Percentiles rank a stretch among this genome's conserved stretches.
Conservation (phyloP, 2,329 filamentous ascomycete genomes). For the Zopfia rhizophila region DNA sequence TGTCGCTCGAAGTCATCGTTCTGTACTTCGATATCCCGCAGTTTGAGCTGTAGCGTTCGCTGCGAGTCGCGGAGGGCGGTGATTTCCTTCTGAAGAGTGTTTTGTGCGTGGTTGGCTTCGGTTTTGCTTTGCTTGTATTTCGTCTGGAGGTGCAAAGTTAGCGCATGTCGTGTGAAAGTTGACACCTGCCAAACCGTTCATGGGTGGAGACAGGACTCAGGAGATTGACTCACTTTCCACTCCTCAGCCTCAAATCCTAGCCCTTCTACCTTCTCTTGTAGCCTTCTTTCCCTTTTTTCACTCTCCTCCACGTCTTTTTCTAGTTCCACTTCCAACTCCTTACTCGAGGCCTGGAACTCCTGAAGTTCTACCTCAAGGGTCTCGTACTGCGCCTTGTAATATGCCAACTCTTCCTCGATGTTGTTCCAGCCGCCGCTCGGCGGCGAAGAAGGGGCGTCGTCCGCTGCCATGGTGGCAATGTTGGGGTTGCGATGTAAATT, state of each 20-base stretch:
- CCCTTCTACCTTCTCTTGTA: conserved; percentile 88
- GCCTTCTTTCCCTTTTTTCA: conserved; percentile 87
- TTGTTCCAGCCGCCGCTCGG: conserved; percentile 42
- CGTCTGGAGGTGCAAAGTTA: conserved; percentile 64
- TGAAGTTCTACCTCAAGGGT: conserved; percentile 88
- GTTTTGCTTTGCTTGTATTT: conserved; percentile 96
- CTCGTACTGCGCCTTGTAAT: conserved; percentile 97
- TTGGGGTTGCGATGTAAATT: conserved; percentile 22
- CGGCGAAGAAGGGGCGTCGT: conserved; percentile 45
- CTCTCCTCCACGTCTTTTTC: conserved; percentile 96
- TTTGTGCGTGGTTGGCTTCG: conserved; percentile 87
- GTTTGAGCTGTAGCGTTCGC: conserved; percentile 80
- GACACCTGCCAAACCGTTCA: not conserved
- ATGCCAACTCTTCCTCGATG: conserved; percentile 80
- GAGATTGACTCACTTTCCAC: conserved; percentile 81
- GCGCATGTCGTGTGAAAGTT: conserved; percentile 10
- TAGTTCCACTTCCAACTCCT: conserved; percentile 91
- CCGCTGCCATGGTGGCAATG: conserved; percentile 41
- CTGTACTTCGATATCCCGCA: conserved; percentile 95
- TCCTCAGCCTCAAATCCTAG: conserved; percentile 92
- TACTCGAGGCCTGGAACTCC: conserved; percentile 93
- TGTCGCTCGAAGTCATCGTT: conserved; percentile 99
- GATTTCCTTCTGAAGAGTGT: conserved; percentile 91
- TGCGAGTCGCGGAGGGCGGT: conserved; percentile 88
- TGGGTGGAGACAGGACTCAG: not conserved